A percentile compares a stretch with the other conserved stretches of the same genome.
These are phyloP conservation scores for Nannochloropsis salina DNA, from an alignment of 108 stramenopile species.

Conservation along the genomic window DNA sequence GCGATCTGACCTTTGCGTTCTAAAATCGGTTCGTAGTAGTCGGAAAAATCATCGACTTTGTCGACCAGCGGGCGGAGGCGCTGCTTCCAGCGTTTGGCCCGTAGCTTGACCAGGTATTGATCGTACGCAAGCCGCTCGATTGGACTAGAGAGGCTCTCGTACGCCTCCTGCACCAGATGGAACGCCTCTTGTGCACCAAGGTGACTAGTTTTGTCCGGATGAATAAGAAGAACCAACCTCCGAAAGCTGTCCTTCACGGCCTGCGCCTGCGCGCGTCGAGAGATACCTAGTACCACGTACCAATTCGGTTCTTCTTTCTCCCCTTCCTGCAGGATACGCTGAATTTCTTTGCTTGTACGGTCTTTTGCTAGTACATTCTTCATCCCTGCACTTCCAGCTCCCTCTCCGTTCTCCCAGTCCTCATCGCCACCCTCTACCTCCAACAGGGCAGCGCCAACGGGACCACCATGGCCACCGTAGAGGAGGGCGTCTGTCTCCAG, in stretches of 20 bases:
- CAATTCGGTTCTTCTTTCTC: not conserved
- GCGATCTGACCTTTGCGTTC: not conserved
- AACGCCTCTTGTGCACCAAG: not conserved
- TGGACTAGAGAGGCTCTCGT: slow-evolving; percentile 3
- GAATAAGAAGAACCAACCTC: not conserved
- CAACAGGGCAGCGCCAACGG: not conserved
- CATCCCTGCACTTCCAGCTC: not conserved
- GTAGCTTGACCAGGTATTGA: not conserved
- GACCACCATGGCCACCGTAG: not conserved
- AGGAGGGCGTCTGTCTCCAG: slow-evolving; percentile 16
- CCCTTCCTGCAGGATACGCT: not conserved
- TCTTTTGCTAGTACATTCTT: not conserved
- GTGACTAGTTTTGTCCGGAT: not conserved
- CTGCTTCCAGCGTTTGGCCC: slow-evolving; percentile 14
- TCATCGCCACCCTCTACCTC: not conserved
- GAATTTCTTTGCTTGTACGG: not conserved
- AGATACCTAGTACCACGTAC: not conserved
- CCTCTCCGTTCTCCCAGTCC: not conserved
- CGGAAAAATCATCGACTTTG: not conserved
- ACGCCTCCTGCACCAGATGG: not conserved
- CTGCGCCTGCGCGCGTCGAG: not conserved
- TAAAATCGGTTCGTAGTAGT: not conserved
- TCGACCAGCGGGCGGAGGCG: not conserved
- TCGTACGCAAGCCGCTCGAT: not conserved
- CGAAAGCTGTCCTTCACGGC: not conserved